Conservation (phyloP, 495 filamentous ascomycete genomes). For the Mytilinidion resinicola region DNA sequence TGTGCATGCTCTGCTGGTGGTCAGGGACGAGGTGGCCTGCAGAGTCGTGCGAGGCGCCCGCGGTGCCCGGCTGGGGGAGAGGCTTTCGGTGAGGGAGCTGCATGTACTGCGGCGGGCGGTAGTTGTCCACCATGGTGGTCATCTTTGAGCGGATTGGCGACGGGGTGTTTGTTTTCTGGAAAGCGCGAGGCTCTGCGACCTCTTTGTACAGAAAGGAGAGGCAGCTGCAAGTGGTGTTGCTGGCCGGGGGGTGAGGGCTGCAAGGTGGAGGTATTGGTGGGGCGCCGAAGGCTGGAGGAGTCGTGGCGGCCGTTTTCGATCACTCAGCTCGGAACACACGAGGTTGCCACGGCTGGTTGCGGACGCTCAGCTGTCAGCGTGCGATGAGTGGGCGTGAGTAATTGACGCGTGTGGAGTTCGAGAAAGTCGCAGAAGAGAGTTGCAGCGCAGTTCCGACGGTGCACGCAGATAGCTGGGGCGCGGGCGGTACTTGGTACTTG, state of each 20-base stretch:
- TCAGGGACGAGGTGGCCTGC: neutral
- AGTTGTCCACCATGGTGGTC: constrained; percentile 1
- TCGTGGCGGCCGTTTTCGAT: neutral
- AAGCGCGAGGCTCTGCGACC: neutral
- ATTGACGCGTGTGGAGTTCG: neutral
- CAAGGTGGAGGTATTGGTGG: neutral
- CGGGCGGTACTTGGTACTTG: neutral
- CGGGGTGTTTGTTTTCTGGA: neutral
- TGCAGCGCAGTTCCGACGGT: neutral
- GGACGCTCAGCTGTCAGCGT: neutral
- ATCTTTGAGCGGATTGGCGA: neutral
- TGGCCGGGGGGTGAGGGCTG: neutral
- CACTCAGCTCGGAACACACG: neutral
- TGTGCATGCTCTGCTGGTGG: constrained; percentile 15
- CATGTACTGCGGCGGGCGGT: neutral
- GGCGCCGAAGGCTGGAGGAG: neutral
- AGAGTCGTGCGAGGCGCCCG: neutral
- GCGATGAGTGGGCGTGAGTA: neutral
- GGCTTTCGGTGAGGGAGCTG: neutral
- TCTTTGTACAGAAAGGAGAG: neutral
- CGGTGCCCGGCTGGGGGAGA: neutral
- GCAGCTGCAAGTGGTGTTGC: neutral
- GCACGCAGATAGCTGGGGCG: neutral
- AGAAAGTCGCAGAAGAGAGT: neutral
- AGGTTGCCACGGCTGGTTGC: neutral